A percentile compares a stretch with the other conserved stretches of the same genome.
These are phyloP conservation scores for Terfezia claveryi DNA, from an alignment of 495 filamentous ascomycete species.

Conservation along the genomic window DNA sequence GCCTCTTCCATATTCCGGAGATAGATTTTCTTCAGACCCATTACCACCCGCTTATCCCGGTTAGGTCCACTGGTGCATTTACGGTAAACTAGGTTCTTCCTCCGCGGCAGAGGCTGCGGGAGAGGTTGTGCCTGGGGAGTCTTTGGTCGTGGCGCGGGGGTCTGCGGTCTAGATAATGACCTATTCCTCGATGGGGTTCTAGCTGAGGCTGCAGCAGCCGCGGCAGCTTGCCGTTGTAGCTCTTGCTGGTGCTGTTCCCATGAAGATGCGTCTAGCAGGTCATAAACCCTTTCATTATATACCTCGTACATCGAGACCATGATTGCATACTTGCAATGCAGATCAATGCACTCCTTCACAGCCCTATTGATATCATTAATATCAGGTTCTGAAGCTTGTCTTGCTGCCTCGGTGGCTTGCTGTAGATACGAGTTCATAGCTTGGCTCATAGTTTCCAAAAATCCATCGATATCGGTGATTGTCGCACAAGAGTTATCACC, in stretches of 20 bases:
- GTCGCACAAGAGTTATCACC: no score
- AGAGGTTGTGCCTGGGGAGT: conserved; percentile 10
- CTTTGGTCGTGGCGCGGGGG: not conserved
- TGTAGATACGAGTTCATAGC: no score
- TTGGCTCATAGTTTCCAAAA: no score
- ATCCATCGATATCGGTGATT: no score
- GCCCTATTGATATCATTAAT: no score
- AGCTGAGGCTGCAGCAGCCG: conserved; percentile 7
- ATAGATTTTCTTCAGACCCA: conserved; percentile 73
- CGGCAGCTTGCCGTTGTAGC: conserved; percentile 24
- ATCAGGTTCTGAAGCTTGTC: no score
- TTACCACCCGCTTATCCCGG: conserved; percentile 47
- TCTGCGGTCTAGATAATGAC: conserved; percentile 17
- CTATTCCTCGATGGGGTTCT: no score
- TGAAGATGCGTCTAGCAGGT: conserved; percentile 40
- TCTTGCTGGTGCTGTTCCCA: no score
- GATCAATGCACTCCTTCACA: no score
- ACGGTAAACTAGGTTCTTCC: conserved; percentile 17
- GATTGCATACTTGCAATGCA: conserved; percentile 38
- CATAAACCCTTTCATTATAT: conserved; percentile 95
- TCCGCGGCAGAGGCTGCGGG: conserved; percentile 29
- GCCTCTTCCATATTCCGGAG: conserved; percentile 73
- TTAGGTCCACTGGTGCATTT: not conserved
- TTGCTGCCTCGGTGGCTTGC: no score
- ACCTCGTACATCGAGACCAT: conserved; percentile 97